Conservation (phyloP, 139 green algal genomes). For the Micromonas pusilla region DNA sequence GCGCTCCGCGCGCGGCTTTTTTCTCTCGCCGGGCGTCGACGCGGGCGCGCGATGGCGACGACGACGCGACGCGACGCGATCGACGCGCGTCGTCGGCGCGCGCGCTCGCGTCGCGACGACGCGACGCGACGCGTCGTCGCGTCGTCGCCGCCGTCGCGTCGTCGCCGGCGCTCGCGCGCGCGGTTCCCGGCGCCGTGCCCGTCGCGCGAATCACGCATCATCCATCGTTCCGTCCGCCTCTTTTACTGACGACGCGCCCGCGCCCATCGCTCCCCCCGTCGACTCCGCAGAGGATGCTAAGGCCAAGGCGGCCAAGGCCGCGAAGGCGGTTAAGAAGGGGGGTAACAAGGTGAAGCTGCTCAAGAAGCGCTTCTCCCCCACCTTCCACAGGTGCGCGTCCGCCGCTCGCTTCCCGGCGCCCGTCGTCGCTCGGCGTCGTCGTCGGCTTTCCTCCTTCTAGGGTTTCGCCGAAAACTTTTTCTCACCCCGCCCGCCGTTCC, state of each 20-base stretch:
- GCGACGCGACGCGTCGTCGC: too few species aligned
- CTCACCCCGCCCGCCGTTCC: neutral
- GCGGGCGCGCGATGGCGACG: too few species aligned
- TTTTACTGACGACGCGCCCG: too few species aligned
- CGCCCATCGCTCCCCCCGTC: neutral
- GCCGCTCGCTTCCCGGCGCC: slow-evolving; percentile 55
- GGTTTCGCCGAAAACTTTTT: neutral
- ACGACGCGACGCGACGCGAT: too few species aligned
- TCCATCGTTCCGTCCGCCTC: neutral
- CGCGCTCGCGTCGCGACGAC: too few species aligned
- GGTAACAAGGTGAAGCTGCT: slow-evolving; percentile 59
- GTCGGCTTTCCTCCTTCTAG: neutral
- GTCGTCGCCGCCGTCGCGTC: neutral
- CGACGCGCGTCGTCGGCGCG: too few species aligned
- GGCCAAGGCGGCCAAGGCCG: slow-evolving; percentile 53
- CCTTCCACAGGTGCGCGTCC: slow-evolving; percentile 35
- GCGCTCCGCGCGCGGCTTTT: neutral
- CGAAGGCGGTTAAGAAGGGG: slow-evolving; percentile 91
- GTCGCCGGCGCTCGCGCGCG: neutral
- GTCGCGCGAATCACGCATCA: neutral
- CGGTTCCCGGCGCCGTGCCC: neutral
- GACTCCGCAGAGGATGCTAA: slow-evolving; percentile 38
- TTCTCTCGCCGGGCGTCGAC: neutral
- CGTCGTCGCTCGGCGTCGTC: neutral
- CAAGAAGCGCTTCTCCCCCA: slow-evolving; percentile 42